A percentile compares a stretch with the other conserved stretches of the same genome.
Evolutionary conservation across 441 rosid genomes (phyloP).

Genomic region (Jatropha podagrica): DNA sequence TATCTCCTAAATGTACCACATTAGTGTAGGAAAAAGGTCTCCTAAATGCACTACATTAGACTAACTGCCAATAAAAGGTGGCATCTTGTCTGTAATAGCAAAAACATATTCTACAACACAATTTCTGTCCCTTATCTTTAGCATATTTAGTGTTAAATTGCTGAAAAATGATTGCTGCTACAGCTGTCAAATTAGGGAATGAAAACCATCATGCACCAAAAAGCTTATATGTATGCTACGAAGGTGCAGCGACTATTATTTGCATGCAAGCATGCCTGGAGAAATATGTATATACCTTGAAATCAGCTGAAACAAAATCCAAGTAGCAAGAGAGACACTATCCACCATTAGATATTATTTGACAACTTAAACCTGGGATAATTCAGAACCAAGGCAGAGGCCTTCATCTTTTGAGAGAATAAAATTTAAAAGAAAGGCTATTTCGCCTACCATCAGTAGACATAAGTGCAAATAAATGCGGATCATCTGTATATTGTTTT

Average conservation of each 20-base stretch:
- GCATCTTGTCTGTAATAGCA: not conserved
- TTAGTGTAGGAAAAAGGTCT: not conserved
- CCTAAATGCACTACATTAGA: not conserved
- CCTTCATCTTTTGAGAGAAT: slow-evolving; percentile 36
- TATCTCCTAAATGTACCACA: slow-evolving; percentile 2
- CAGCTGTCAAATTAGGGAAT: slow-evolving; percentile 11
- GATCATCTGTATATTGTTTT: slow-evolving; percentile 55
- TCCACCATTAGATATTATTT: slow-evolving; percentile 40
- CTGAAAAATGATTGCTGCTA: slow-evolving; percentile 1
- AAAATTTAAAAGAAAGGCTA: slow-evolving; percentile 28
- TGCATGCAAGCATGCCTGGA: slow-evolving; percentile 16
- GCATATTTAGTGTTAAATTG: slow-evolving; percentile 1
- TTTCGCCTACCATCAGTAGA: slow-evolving; percentile 54
- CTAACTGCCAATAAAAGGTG: not conserved
- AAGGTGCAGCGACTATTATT: slow-evolving; percentile 19
- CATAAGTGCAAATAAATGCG: slow-evolving; percentile 55
- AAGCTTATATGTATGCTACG: slow-evolving; percentile 5
- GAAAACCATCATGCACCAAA: slow-evolving; percentile 9
- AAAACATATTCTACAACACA: not conserved
- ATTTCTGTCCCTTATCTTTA: not conserved
- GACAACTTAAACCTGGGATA: slow-evolving; percentile 38
- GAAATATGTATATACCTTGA: slow-evolving; percentile 45
- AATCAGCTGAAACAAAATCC: slow-evolving; percentile 49
- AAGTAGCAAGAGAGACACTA: slow-evolving; percentile 40
- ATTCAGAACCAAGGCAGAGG: slow-evolving; percentile 46